Base-by-base conservation (phyloP, 306 rosid species). In the Gynostemma pentaphyllum region DNA sequence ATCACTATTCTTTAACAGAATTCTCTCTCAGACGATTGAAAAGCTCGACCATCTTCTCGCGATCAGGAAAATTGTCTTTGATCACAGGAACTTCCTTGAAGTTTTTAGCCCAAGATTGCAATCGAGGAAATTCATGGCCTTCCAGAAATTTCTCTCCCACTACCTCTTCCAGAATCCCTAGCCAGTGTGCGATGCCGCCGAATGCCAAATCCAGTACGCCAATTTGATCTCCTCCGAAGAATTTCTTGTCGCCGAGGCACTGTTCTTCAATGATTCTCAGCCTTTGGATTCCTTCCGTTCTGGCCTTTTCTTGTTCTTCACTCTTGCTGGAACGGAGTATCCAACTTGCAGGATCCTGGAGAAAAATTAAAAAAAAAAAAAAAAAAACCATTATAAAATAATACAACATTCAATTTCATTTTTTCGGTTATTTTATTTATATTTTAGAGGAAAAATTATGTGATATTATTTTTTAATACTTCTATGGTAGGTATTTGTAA, bases 21-120 rank as follows among this genome's bases (percentile, higher is more conserved):
- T 19, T 4, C 22, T 45, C 16, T 23, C 55, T 28, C 13, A 34
- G 52, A 21, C 7, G 24, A 1, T 44, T 45, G 23, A 45, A 28
- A 29, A 13, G 5, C 0, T 45, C 61, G 4, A 69, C 21, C 70
- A 45, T 7, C 26, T 74, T 46, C n/a, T 72, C 68, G 2, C 40
- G 57, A n/a, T 45, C 47, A 54, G 82, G 79, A 21, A 76, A 69
- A 22, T 69, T 85, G 44, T 85, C 69, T 67, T 30, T 67, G 72
- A 85, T 82, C 1, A 55, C 66, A 12, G 76, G 65, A 41, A 52
- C 51, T 67, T 78, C 27, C 48, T 46, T 82, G 47, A 85, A 80
- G 48, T 74, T 80, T 15, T 64, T 13, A 28, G 57, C 45, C 88
- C 88, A 82, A 46, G 70, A 66, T 61, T 65, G 66, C 72, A 83